Conservation (phyloP, 2,329 filamentous ascomycete genomes). For the Talaromyces sp. region DNA sequence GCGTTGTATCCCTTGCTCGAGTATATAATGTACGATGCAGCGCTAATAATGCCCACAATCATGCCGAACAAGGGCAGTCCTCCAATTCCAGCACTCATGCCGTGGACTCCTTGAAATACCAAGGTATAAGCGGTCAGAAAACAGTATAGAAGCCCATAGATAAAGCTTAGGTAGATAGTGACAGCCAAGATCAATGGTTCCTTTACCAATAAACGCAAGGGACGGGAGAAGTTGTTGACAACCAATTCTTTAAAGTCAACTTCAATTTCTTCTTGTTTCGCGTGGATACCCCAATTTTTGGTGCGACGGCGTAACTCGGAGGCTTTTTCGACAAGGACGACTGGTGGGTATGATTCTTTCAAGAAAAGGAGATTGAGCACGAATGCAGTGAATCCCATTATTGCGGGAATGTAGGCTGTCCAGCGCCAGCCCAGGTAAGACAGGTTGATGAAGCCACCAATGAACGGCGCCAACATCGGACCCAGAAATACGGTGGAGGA, state of each 20-base stretch:
- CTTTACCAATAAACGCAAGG: slow-evolving; percentile 34
- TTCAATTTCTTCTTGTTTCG: slow-evolving; percentile 50
- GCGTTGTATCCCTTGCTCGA: slow-evolving; percentile 23
- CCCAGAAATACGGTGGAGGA: slow-evolving; percentile 44
- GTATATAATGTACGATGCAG: slow-evolving; percentile 21
- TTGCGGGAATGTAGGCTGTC: slow-evolving; percentile 50
- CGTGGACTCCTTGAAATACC: slow-evolving; percentile 24
- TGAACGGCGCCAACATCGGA: slow-evolving; percentile 39
- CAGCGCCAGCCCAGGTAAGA: slow-evolving; percentile 52
- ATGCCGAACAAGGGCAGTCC: slow-evolving; percentile 28
- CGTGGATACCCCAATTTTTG: slow-evolving; percentile 55
- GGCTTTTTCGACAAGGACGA: slow-evolving; percentile 50
- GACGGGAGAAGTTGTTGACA: slow-evolving; percentile 44
- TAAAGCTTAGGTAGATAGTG: slow-evolving; percentile 27
- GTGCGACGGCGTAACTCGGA: slow-evolving; percentile 45
- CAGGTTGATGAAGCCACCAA: slow-evolving; percentile 46
- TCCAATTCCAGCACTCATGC: slow-evolving; percentile 22
- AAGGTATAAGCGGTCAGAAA: slow-evolving; percentile 23
- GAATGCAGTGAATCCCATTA: slow-evolving; percentile 50
- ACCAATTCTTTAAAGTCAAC: slow-evolving; percentile 46
- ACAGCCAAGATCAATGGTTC: slow-evolving; percentile 36
- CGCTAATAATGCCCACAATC: slow-evolving; percentile 25
- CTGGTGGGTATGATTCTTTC: slow-evolving; percentile 50
- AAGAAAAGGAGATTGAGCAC: slow-evolving; percentile 38
- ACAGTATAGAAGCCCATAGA: slow-evolving; percentile 25